Conservation (phyloP, 2,329 filamentous ascomycete species). For the Metarhizium guizhouense region DNA sequence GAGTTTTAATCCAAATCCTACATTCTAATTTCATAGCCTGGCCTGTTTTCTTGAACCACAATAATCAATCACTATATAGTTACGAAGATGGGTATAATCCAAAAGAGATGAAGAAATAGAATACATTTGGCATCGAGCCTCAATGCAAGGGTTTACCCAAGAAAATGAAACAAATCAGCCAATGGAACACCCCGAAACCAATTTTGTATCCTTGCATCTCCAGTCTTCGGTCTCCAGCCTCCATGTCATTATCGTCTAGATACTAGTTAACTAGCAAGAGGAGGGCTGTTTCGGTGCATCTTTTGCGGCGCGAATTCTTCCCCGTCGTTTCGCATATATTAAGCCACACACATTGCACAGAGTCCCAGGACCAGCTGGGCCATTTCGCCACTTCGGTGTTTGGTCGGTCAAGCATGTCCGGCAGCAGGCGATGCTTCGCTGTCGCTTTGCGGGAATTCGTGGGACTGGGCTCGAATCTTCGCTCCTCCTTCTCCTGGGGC, state of each 20-base stretch:
- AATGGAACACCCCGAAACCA: not conserved
- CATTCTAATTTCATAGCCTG: too few species aligned
- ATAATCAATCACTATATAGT: too few species aligned
- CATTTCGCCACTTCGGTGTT: conserved; percentile 68
- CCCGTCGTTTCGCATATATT: conserved; percentile 24
- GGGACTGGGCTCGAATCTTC: not conserved
- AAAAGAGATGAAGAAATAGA: not conserved
- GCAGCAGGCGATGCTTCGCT: conserved; percentile 19
- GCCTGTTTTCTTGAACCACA: too few species aligned
- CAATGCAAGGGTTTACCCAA: not conserved
- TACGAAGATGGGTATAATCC: too few species aligned
- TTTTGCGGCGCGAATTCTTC: not conserved
- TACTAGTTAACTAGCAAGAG: not conserved
- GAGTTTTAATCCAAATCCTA: too few species aligned
- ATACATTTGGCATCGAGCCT: not conserved
- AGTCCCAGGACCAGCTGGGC: conserved; percentile 64
- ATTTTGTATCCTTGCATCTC: not conserved
- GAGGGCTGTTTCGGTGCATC: not conserved
- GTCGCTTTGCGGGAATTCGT: not conserved
- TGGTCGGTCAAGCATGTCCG: conserved; percentile 56
- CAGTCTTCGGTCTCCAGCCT: not conserved
- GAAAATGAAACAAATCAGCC: not conserved
- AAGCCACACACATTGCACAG: conserved; percentile 67
- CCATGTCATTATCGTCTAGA: not conserved
- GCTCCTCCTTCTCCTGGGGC: not conserved